Evolutionary conservation across 805 yeast species (phyloP), one percentile per base, ranked within the genome.

Genomic region (Nakazawaea populi): DNA sequence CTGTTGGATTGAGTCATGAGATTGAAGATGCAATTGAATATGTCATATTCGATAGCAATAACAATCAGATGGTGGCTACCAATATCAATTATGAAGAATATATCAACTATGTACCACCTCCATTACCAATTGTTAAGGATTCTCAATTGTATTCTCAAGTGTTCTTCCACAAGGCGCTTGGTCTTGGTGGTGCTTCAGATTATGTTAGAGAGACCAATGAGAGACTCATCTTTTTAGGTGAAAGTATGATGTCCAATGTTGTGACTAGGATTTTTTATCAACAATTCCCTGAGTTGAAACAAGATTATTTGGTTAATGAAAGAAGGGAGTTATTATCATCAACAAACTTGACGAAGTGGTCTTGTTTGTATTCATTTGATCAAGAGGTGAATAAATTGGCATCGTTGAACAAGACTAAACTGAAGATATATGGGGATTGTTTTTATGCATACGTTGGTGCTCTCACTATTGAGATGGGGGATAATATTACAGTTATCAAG

Each of bases 391-490:
- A 40, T 14, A 18, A 18, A 12, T 14, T 40, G 43, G 31, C 27
- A 10, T 31, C 28, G 5, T 31, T 24, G 18, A 12, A 12, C 7
- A 36, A 45, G 18, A 27, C 31, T 14, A 36, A 38, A 12, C 42
- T 18, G 18, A 45, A 45, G n/a, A 9, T 35, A 27, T 18, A 36
- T 28, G 47, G 42, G 18, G 47, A 45, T 11, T 45, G 47, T 35
- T 45, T 45, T 10, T 36, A 36, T 12, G 47, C 47, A 4, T 45
- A 45, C 31, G 32, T 45, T 24, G 47, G 42, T 27, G 47, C 47
- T 2, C 47, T 45, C 24, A 11, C 39, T 5, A 18, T 45, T 9
- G 32, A 45, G 9, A 24, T 40, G 11, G 43, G 31, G 4, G 43
- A 40, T 11, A 31, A 40, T 18, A 40, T 40, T 11, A 27, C 12